Base-by-base conservation (phyloP, 805 yeast genomes). In the Starmerella scarabaei region DNA sequence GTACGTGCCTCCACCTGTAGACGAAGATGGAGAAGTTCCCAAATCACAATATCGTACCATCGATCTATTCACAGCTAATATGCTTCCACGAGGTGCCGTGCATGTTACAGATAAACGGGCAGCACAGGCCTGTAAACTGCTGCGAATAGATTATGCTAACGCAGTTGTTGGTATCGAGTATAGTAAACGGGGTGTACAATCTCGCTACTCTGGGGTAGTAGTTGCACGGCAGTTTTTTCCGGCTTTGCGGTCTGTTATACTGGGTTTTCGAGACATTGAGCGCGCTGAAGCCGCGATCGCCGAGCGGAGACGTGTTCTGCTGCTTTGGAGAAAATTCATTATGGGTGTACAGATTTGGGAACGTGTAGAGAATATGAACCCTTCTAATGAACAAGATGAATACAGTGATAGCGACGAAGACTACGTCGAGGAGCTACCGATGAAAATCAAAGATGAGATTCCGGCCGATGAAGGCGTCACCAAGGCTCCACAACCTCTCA, bases 111-210 rank as follows among this genome's bases (percentile, higher is more conserved):
- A 49, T 67, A 47, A 52, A 29, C 58, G 68, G 41, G 73, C 80
- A 0, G 73, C 71, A 29, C 66, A 66, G 35, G 95, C 97, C 0
- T 93, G 93, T 0, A 70, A 69, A 42, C 54, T 75, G 1, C 52
- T 86, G 9, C 73, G 71, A 0, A 67, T 88, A 5, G 94, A 83
- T 48, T 84, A 68, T 62, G 96, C 94, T 0, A 77, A 74, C 35
- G 97, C 96, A 0, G 86, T 85, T 2, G 77, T 78, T 2, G 83
- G 86, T 0, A 88, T 91, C 61, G 91, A 83, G 41, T 91, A 81
- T 59, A 69, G 47, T 7, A 38, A 44, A 4, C 37, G 43, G 3
- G 53, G 52, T 8, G 42, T 53, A 4, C 75, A 73, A 9, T 88
- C 93, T 0, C 64, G 66, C 38, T 69, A 75, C 31, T 74, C 76